Percentiles rank a stretch among this genome's conserved stretches.
phyloP scores from a whole-genome alignment of 768 basidiomycete species.

The Amanita pseudoporphyria region DNA sequence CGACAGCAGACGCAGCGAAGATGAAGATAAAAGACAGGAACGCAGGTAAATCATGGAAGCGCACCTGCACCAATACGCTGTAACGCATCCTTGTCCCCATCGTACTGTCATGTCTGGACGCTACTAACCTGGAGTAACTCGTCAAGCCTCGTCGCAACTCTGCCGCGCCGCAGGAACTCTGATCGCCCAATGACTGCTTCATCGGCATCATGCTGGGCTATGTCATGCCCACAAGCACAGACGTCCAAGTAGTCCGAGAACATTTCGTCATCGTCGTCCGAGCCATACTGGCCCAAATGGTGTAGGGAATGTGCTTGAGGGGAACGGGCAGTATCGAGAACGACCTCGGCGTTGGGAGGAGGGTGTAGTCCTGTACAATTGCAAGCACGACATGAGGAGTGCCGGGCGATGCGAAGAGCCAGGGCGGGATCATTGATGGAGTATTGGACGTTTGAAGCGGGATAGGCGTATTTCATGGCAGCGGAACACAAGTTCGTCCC shows the following conservation, averaged over 20 bases:
- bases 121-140: conserved; percentile 66
- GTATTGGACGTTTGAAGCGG: conserved; percentile 42
- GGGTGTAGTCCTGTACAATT: conserved; percentile 69
- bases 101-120: neutral
- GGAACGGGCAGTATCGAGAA: conserved; percentile 47
- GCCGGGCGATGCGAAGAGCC: conserved; percentile 75
- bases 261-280: conserved; percentile 59
- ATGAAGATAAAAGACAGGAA: neutral
- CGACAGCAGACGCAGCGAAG: neutral
- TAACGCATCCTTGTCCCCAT: neutral
- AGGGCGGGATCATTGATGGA: conserved; percentile 40
- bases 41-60: neutral
- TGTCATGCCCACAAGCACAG: conserved; percentile 65
- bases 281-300: conserved; percentile 55
- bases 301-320: conserved; percentile 25
- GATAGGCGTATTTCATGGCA: conserved; percentile 60
- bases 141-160: conserved; percentile 72
- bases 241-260: conserved; percentile 41
- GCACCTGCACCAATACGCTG: conserved; percentile 1
- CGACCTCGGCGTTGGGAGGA: conserved; percentile 43
- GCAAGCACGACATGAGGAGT: conserved; percentile 63
- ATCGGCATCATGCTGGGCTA: conserved; percentile 58
- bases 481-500: conserved; percentile 4
- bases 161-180: conserved; percentile 64
- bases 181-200: conserved; percentile 41